phyloP scores from a whole-genome alignment of 2,329 filamentous ascomycete species.

The Colletotrichum ledebouriae region DNA sequence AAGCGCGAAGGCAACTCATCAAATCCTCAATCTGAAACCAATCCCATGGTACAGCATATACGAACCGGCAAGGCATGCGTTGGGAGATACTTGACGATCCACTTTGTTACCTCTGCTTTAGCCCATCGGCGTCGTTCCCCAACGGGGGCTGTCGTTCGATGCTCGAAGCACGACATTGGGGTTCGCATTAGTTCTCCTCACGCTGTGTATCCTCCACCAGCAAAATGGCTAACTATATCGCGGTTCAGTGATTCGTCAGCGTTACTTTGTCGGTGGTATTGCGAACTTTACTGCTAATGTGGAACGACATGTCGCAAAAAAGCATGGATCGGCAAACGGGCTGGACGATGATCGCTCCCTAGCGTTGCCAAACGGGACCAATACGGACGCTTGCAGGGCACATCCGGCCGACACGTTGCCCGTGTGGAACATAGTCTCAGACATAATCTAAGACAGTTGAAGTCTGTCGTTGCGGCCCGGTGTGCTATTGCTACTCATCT shows the following conservation, averaged over 20 bases:
- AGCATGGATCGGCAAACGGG: constrained; percentile 11
- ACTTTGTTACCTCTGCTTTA: neutral
- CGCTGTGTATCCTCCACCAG: neutral
- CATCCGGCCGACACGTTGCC: constrained; percentile 6
- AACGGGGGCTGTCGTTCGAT: neutral
- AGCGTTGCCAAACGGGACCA: constrained; percentile 17
- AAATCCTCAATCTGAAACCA: too few relatives aligned
- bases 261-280: neutral
- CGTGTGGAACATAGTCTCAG: constrained; percentile 18
- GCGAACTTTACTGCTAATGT: neutral
- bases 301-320: neutral
- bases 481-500: neutral
- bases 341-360: constrained; percentile 1
- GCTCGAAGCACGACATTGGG: neutral
- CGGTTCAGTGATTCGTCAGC: neutral
- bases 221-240: neutral
- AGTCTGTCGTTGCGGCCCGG: neutral
- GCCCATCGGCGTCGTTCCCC: too few relatives aligned
- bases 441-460: constrained; percentile 34
- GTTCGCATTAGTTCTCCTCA: neutral
- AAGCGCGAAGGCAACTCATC: neutral
- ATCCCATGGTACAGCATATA: constrained; percentile 17
- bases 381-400: constrained; percentile 26
- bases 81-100: neutral
- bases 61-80: constrained; percentile 5